These are phyloP conservation scores for Amylostereum chailletii DNA, from an alignment of 1,284 basidiomycete species.

Conservation along the genomic window DNA sequence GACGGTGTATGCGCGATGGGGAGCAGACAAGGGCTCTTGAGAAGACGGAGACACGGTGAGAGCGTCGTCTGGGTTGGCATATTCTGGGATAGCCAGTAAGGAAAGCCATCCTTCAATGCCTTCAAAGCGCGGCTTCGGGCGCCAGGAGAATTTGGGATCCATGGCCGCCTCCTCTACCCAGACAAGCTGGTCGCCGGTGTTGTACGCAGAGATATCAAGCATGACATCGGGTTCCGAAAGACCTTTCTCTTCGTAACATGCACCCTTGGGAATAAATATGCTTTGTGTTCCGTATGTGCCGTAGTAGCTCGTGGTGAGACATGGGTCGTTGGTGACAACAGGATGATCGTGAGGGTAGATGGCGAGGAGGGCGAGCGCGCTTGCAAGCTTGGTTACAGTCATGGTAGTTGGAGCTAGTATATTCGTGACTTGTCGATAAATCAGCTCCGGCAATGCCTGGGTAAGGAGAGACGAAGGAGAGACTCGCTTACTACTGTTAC, in stretches of 20 bases:
- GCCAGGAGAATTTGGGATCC: constrained; percentile 24
- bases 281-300: constrained; percentile 43
- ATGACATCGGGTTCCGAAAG: constrained; percentile 17
- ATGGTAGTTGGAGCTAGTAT: too few species aligned
- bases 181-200: constrained; percentile 33
- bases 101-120: constrained; percentile 9
- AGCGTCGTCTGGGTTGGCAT: constrained; percentile 10
- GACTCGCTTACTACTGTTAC: too few species aligned
- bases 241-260: constrained; percentile 27
- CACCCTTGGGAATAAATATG: constrained; percentile 34
- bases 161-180: constrained; percentile 53
- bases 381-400: constrained; percentile 12
- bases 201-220: constrained; percentile 9
- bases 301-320: constrained; percentile 41
- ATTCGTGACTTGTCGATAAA: too few species aligned
- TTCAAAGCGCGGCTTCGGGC: constrained; percentile 4
- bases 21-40: constrained; percentile 13
- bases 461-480: too few species aligned
- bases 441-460: too few species aligned
- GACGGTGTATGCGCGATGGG: constrained; percentile 15
- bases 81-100: constrained; percentile 6
- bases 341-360: constrained; percentile 16
- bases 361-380: constrained; percentile 15
- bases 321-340: constrained; percentile 21
- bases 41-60: constrained; percentile 26